Conservation (phyloP, 441 rosid genomes). For the Melastoma candidum region DNA sequence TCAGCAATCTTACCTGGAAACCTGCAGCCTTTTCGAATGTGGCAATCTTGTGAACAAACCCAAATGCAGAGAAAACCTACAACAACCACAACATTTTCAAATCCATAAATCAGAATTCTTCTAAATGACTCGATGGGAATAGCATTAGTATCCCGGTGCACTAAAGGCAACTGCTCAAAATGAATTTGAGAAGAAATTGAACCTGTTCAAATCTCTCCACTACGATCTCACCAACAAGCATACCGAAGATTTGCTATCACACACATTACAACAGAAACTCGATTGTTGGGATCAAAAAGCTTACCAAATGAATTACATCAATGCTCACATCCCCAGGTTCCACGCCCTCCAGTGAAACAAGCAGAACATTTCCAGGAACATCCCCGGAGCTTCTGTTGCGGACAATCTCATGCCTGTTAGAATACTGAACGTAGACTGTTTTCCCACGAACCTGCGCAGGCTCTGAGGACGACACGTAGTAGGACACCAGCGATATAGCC, state of each 20-base stretch:
- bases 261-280: no score
- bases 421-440: slow-evolving; percentile 91
- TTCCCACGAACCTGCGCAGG: slow-evolving; percentile 97
- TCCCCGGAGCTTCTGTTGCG: slow-evolving; percentile 99
- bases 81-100: slow-evolving; percentile 1
- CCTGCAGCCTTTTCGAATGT: slow-evolving; percentile 99
- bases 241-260: no score
- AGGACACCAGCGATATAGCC: slow-evolving; percentile 96
- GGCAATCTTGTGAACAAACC: slow-evolving; percentile 96
- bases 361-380: slow-evolving; percentile 91
- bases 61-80: slow-evolving; percentile 98
- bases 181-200: no score
- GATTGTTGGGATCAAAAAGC: slow-evolving; percentile 12
- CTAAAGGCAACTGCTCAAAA: no score
- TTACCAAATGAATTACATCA: slow-evolving; percentile 92
- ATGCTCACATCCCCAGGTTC: slow-evolving; percentile 92
- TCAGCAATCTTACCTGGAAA: slow-evolving; percentile 57
- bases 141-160: no score
- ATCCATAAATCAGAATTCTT: background rate
- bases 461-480: slow-evolving; percentile 94
- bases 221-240: no score
- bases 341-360: slow-evolving; percentile 93
- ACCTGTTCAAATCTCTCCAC: no score
- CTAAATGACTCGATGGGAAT: no score
- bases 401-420: slow-evolving; percentile 93